Conservation (phyloP, 1,139 yeast species). For the Casaregolazyma lundiana region DNA sequence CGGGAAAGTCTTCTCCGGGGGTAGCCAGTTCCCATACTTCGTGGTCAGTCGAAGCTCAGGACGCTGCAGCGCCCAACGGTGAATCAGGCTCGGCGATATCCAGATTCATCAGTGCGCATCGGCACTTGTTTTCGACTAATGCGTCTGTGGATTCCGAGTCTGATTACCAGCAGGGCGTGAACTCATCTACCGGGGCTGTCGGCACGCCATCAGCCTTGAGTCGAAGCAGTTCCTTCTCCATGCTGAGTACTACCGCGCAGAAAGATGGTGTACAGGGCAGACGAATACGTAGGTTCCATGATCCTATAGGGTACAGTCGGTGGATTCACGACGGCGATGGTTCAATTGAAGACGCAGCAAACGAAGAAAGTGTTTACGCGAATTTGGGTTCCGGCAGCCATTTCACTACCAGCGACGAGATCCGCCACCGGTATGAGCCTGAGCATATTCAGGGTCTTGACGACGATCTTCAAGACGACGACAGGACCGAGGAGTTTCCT, state of each 20-base stretch:
- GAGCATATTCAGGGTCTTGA: neutral
- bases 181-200: constrained; percentile 10
- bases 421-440: neutral
- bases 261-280: constrained; percentile 70
- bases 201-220: constrained; percentile 47
- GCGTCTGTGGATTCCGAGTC: constrained; percentile 34
- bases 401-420: neutral
- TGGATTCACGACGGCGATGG: constrained; percentile 18
- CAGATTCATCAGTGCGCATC: constrained; percentile 1
- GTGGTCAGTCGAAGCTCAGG: constrained; percentile 1
- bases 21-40: constrained; percentile 6
- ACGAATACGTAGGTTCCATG: constrained; percentile 45
- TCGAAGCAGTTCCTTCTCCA: constrained; percentile 58
- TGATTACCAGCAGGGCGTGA: constrained; percentile 26
- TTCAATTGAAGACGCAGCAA: constrained; percentile 2
- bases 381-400: neutral
- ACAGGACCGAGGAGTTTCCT: neutral
- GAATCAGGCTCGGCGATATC: neutral
- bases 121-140: constrained; percentile 22
- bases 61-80: neutral
- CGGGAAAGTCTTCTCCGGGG: constrained; percentile 6
- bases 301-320: constrained; percentile 32
- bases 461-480: constrained; percentile 3
- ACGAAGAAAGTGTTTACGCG: neutral
- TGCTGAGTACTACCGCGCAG: constrained; percentile 65